These are phyloP conservation scores for Aspergillus sp. DNA, from an alignment of 2,329 filamentous ascomycete genomes.

Conservation along the genomic window DNA sequence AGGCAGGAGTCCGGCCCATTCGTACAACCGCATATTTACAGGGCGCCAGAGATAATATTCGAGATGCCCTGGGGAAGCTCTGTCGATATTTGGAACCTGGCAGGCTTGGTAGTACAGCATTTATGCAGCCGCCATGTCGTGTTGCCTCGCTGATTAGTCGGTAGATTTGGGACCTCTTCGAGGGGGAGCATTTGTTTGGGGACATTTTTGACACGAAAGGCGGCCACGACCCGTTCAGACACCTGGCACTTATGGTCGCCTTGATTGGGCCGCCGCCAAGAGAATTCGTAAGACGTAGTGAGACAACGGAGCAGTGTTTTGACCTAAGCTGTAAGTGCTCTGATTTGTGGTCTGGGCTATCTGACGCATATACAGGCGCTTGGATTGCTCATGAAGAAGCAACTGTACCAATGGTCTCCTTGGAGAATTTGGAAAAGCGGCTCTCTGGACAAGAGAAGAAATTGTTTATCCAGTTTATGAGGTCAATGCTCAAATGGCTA, in stretches of 20 bases:
- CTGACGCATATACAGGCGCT: conserved; percentile 10
- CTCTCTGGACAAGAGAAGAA: conserved; percentile 22
- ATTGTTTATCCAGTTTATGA: conserved; percentile 27
- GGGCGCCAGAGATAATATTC: conserved; percentile 38
- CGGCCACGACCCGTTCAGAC: conserved; percentile 18
- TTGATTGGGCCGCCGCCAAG: conserved; percentile 19
- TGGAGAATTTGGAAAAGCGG: conserved; percentile 13
- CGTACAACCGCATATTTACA: conserved; percentile 33
- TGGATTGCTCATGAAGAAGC: conserved; percentile 18
- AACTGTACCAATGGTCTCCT: conserved; percentile 12
- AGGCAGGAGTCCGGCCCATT: conserved; percentile 30
- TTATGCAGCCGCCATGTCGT: too few relatives aligned
- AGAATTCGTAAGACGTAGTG: conserved; percentile 20
- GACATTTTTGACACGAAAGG: conserved; percentile 15
- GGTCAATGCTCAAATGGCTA: conserved; percentile 32
- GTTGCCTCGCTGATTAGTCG: neutral
- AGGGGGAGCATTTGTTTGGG: conserved; percentile 39
- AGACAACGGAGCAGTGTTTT: conserved; percentile 22
- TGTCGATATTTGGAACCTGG: conserved; percentile 46
- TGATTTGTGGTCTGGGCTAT: neutral
- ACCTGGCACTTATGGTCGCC: conserved; percentile 20
- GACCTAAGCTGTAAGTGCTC: conserved; percentile 12
- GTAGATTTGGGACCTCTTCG: conserved; percentile 44
- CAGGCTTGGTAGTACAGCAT: conserved; percentile 32
- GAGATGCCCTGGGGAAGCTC: conserved; percentile 37